Percentiles rank a stretch among this genome's conserved stretches.
phyloP scores from a whole-genome alignment of 306 rosid genomes.

The Sindora glabra region DNA sequence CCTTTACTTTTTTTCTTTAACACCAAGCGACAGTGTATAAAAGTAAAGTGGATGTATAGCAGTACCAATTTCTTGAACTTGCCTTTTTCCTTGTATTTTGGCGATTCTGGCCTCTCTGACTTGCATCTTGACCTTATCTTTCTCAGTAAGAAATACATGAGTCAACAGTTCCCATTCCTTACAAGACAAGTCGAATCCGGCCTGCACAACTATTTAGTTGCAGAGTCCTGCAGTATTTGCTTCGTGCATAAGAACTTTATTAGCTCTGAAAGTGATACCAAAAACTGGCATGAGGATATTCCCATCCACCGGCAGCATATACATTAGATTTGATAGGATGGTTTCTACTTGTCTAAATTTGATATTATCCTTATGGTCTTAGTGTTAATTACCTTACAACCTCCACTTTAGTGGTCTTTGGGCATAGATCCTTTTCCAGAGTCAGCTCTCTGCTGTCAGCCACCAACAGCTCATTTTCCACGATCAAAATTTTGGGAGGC shows the following conservation, averaged over 20 bases:
- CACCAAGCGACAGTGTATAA: not conserved
- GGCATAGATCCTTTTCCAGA: not conserved
- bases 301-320: constrained; percentile 28
- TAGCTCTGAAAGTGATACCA: not conserved
- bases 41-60: not conserved
- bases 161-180: not conserved
- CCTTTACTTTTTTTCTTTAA: not conserved
- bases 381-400: not conserved
- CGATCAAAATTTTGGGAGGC: not conserved
- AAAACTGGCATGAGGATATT: constrained; percentile 22
- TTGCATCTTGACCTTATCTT: constrained; percentile 12
- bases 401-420: not conserved
- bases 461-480: not conserved
- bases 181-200: not conserved
- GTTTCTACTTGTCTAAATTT: not conserved
- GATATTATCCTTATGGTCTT: not conserved
- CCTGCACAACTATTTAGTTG: not conserved
- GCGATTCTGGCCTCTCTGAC: constrained; percentile 10
- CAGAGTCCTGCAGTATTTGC: not conserved
- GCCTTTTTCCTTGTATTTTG: not conserved
- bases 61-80: constrained; percentile 2
- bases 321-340: constrained; percentile 14
- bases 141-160: not conserved
- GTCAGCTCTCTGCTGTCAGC: constrained; percentile 1
- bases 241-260: not conserved